Conservation (phyloP, 345 rosid species). For the Gossypium australe region DNA sequence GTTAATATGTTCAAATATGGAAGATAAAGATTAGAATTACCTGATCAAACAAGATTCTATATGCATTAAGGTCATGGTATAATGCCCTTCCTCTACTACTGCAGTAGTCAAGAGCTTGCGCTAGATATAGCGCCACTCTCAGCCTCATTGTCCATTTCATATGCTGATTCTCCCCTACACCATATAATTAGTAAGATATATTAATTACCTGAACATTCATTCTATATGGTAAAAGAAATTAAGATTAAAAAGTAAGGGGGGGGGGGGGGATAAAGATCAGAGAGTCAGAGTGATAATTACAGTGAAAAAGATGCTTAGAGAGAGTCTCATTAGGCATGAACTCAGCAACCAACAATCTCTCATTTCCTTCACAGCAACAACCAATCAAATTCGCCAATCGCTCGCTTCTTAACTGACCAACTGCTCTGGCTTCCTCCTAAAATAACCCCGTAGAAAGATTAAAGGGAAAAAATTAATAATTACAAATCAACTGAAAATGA, state of each 20-base stretch:
- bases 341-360: slow-evolving; percentile 76
- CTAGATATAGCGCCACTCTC: slow-evolving; percentile 76
- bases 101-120: slow-evolving; percentile 78
- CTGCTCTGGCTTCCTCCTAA: slow-evolving; percentile 76
- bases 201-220: not conserved
- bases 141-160: slow-evolving; percentile 88
- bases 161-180: slow-evolving; percentile 77
- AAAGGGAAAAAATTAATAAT: not conserved
- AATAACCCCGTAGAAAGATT: not conserved
- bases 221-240: no score
- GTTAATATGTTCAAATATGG: not conserved
- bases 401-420: slow-evolving; percentile 66
- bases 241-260: no score
- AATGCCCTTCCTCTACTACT: slow-evolving; percentile 68
- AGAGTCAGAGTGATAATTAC: slow-evolving; percentile 24
- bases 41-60: slow-evolving; percentile 74
- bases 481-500: not conserved
- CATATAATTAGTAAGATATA: slow-evolving; percentile 8
- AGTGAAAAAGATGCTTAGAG: slow-evolving; percentile 81
- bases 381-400: slow-evolving; percentile 71
- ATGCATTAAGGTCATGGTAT: slow-evolving; percentile 83
- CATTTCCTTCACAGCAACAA: slow-evolving; percentile 79
- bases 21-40: slow-evolving; percentile 24
- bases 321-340: slow-evolving; percentile 83
- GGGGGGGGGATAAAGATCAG: no score